Evolutionary conservation across 768 basidiomycete species (phyloP).

Genomic region (Mycena metata): DNA sequence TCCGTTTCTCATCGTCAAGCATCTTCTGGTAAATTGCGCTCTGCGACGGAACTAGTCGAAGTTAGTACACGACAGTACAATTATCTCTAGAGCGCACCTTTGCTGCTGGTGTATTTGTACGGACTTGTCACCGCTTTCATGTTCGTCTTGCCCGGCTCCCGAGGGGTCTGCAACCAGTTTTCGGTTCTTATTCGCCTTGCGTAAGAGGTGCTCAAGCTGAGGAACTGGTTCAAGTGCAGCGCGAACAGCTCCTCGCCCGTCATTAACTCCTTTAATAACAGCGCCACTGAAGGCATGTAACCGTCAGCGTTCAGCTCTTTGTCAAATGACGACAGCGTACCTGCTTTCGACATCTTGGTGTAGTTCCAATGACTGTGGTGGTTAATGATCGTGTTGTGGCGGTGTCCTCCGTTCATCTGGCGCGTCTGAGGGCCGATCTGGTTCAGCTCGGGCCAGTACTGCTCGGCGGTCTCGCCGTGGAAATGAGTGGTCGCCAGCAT

Average conservation of each 20-base stretch:
- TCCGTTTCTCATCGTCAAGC: slow-evolving; percentile 5
- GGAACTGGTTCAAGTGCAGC: neutral
- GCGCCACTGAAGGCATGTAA: neutral
- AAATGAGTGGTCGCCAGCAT: slow-evolving; percentile 34
- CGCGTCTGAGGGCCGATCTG: slow-evolving; percentile 32
- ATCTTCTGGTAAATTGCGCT: slow-evolving; percentile 6
- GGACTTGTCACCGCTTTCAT: neutral
- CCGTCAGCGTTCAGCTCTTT: neutral
- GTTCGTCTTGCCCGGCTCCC: neutral
- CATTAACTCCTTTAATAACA: neutral
- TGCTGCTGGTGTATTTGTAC: neutral
- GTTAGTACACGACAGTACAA: neutral
- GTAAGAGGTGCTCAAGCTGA: neutral
- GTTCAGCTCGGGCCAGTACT: slow-evolving; percentile 13
- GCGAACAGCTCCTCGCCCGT: neutral
- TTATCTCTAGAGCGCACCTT: neutral
- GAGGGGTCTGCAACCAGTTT: too few relatives aligned
- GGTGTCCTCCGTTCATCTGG: slow-evolving; percentile 41
- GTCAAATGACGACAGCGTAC: neutral
- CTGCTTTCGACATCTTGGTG: slow-evolving; percentile 26
- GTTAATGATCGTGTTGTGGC: slow-evolving; percentile 40
- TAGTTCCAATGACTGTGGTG: slow-evolving; percentile 41
- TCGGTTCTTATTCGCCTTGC: neutral
- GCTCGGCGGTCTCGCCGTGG: slow-evolving; percentile 38
- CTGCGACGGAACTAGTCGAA: neutral